Percentiles rank a stretch among this genome's conserved stretches.
Evolutionary conservation across 108 stramenopile species (phyloP).

Genomic region (Nitzschia palea): DNA sequence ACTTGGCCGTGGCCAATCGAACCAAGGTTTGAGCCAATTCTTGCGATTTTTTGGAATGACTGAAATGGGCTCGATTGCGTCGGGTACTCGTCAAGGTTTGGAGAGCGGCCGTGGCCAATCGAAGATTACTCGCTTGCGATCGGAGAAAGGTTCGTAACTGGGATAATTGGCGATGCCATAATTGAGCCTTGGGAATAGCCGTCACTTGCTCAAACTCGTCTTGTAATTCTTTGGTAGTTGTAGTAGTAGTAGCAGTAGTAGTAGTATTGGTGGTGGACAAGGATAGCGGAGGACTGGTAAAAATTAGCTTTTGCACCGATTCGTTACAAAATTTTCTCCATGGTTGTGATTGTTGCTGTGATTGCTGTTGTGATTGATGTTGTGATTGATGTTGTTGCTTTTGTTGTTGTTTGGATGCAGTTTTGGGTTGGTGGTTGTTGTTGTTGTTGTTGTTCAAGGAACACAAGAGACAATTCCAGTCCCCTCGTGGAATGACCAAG

Average conservation of each 20-base stretch:
- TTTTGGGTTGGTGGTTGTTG: conserved; percentile 6
- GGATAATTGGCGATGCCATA: conserved; percentile 32
- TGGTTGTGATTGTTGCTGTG: conserved; percentile 2
- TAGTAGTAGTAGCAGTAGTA: no score
- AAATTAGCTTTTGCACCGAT: neutral
- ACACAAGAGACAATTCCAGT: conserved; percentile 81
- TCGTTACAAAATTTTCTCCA: conserved; percentile 11
- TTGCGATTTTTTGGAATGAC: conserved; percentile 38
- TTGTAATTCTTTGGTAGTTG: conserved; percentile 7
- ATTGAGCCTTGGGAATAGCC: conserved; percentile 19
- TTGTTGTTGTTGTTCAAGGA: conserved; percentile 15
- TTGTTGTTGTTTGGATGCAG: neutral
- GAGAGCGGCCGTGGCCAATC: conserved; percentile 29
- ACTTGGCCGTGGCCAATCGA: conserved; percentile 48
- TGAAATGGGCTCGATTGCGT: conserved; percentile 21
- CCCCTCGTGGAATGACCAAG: conserved; percentile 63
- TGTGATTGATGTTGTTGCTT: conserved; percentile 16
- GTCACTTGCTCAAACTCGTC: conserved; percentile 22
- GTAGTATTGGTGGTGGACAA: neutral
- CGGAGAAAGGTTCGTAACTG: conserved; percentile 25
- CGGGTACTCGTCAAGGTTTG: conserved; percentile 36
- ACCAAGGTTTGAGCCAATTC: conserved; percentile 67
- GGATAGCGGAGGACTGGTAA: conserved; percentile 14
- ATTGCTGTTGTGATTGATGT: neutral
- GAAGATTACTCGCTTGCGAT: conserved; percentile 33